phyloP scores from a whole-genome alignment of 768 basidiomycete genomes.

The Lentinula aciculospora region DNA sequence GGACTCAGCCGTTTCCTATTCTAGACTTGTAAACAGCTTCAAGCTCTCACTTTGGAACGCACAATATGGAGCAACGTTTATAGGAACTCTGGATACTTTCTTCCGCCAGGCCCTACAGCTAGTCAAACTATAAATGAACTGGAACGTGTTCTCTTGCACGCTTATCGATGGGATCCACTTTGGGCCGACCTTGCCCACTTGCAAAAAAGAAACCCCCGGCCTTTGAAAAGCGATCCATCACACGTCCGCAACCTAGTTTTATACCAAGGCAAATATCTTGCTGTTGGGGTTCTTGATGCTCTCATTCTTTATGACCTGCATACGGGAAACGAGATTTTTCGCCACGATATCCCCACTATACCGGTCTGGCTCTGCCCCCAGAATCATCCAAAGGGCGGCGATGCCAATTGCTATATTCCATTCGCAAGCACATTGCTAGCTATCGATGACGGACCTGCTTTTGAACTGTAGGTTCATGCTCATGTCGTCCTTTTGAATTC shows the following conservation, averaged over 20 bases:
- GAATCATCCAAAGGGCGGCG: not conserved
- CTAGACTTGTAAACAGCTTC: slow-evolving; percentile 1
- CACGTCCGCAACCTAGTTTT: not conserved
- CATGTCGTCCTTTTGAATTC: not conserved
- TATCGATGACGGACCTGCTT: not conserved
- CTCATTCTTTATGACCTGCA: not conserved
- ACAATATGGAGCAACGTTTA: not conserved
- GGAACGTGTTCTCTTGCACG: not conserved
- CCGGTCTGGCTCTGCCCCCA: not conserved
- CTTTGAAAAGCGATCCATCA: not conserved
- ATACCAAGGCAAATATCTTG: not conserved
- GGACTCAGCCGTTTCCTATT: not conserved
- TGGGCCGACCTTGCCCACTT: not conserved
- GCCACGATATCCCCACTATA: not conserved
- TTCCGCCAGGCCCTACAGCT: not conserved
- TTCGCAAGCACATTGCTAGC: not conserved
- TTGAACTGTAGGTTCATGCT: not conserved
- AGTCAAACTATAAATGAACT: not conserved
- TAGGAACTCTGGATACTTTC: not conserved
- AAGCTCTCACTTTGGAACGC: not conserved
- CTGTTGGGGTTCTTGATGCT: not conserved
- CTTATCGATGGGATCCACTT: not conserved
- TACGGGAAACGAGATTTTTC: not conserved
- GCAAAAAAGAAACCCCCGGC: not conserved
- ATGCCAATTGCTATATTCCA: not conserved